These are phyloP conservation scores for Thelephora terrestris DNA, from an alignment of 1,284 basidiomycete genomes.

Conservation along the genomic window DNA sequence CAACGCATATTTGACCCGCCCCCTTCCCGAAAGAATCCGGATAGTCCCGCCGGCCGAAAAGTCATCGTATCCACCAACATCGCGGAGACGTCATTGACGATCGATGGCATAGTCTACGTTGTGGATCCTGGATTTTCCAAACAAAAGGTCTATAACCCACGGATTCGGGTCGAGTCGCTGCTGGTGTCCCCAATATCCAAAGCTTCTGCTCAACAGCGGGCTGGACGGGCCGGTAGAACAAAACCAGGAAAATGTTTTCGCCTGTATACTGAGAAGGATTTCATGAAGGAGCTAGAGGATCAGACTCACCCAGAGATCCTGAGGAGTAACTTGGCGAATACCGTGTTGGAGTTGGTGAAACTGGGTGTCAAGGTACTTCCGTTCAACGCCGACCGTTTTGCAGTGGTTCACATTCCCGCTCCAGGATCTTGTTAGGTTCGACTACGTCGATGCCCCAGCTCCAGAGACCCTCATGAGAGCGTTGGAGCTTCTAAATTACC, in stretches of 20 bases:
- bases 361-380: slow-evolving; percentile 72
- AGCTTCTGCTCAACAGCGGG: slow-evolving; percentile 91
- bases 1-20: slow-evolving; percentile 92
- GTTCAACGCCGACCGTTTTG: not conserved
- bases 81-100: slow-evolving; percentile 95
- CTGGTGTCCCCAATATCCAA: slow-evolving; percentile 95
- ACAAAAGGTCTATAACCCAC: slow-evolving; percentile 95
- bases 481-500: slow-evolving; percentile 87
- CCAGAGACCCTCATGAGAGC: slow-evolving; percentile 98
- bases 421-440: slow-evolving; percentile 83
- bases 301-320: slow-evolving; percentile 96
- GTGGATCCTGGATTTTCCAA: slow-evolving; percentile 98
- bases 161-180: slow-evolving; percentile 92
- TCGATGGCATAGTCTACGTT: slow-evolving; percentile 98
- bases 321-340: slow-evolving; percentile 87
- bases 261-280: slow-evolving; percentile 96
- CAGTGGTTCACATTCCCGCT: not conserved
- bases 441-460: slow-evolving; percentile 94
- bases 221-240: slow-evolving; percentile 94
- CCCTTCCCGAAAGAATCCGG: slow-evolving; percentile 50
- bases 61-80: slow-evolving; percentile 96
- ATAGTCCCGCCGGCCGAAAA: slow-evolving; percentile 83
- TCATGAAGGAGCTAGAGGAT: slow-evolving; percentile 91
- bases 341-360: slow-evolving; percentile 91
- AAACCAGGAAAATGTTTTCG: slow-evolving; percentile 96